phyloP scores from a whole-genome alignment of 257 asterid genomes.

The Linaria vulgaris region DNA sequence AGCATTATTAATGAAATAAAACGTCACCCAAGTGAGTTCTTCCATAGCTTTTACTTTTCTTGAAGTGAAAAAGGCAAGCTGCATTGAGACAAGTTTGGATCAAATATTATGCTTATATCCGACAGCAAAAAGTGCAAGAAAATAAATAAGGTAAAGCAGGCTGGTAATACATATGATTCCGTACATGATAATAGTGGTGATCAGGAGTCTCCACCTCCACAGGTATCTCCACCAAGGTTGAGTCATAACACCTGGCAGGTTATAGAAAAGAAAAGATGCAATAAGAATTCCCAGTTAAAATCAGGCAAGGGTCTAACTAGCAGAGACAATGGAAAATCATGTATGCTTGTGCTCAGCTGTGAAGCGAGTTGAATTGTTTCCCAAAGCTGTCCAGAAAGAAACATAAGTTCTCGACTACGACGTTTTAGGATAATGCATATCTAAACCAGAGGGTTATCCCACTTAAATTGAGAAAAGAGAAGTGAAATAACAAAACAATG shows the following conservation, averaged over 20 bases:
- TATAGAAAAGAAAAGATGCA: conserved; percentile 25
- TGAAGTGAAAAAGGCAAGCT: conserved; percentile 87
- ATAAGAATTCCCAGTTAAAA: conserved; percentile 22
- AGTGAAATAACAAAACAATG: conserved; percentile 3
- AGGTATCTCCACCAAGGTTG: conserved; percentile 86
- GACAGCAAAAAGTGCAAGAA: conserved; percentile 20
- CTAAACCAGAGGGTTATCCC: conserved; percentile 17
- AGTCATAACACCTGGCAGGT: conserved; percentile 67
- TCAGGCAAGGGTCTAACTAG: conserved; percentile 14
- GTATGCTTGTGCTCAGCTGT: background rate
- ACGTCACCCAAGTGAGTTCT: conserved; percentile 90
- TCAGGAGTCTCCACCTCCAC: conserved; percentile 85
- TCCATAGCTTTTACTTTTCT: conserved; percentile 83
- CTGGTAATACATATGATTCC: conserved; percentile 27
- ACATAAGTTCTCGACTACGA: background rate
- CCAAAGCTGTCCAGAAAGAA: background rate
- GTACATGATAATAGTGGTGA: conserved; percentile 88
- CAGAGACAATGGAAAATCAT: conserved; percentile 6
- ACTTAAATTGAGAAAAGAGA: conserved; percentile 4
- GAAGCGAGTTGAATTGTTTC: background rate
- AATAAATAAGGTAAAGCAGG: conserved; percentile 16
- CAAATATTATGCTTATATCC: conserved; percentile 21
- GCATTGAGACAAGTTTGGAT: conserved; percentile 34
- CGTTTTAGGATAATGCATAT: background rate
- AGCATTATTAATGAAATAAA: conserved; percentile 10